These are phyloP conservation scores for Penicillium corylophilum DNA, from an alignment of 2,329 filamentous ascomycete species.

Conservation along the genomic window DNA sequence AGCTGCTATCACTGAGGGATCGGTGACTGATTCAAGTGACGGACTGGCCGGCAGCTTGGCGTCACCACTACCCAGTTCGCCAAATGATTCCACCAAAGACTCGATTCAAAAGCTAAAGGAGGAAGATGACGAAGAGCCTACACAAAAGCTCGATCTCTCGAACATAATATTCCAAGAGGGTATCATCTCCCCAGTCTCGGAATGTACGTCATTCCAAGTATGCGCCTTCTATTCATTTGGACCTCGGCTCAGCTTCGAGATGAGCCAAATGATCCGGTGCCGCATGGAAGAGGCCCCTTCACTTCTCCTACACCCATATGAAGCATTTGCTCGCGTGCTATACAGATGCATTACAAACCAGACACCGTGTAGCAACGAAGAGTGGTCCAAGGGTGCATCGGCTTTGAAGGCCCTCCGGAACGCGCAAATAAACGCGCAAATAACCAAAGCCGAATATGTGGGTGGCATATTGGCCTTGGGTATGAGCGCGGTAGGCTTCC, in stretches of 20 bases:
- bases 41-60: background rate
- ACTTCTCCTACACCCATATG: conserved; percentile 1
- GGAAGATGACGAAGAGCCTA: background rate
- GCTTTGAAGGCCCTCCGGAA: background rate
- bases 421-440: background rate
- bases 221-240: conserved; percentile 2
- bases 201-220: background rate
- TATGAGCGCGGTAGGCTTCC: background rate
- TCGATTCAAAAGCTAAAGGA: background rate
- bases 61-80: background rate
- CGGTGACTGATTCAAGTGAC: background rate
- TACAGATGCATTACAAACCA: background rate
- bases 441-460: conserved; percentile 1
- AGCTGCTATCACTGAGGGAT: background rate
- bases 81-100: background rate
- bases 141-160: background rate
- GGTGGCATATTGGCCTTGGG: conserved; percentile 1
- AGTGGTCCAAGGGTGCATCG: conserved; percentile 1
- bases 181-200: background rate
- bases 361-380: background rate
- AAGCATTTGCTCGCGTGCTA: conserved; percentile 1
- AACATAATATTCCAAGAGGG: background rate
- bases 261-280: conserved; percentile 1
- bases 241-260: background rate
- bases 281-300: background rate